phyloP scores from a whole-genome alignment of 371 early-diverging fungal genomes.

The Rhizomucor miehei region DNA sequence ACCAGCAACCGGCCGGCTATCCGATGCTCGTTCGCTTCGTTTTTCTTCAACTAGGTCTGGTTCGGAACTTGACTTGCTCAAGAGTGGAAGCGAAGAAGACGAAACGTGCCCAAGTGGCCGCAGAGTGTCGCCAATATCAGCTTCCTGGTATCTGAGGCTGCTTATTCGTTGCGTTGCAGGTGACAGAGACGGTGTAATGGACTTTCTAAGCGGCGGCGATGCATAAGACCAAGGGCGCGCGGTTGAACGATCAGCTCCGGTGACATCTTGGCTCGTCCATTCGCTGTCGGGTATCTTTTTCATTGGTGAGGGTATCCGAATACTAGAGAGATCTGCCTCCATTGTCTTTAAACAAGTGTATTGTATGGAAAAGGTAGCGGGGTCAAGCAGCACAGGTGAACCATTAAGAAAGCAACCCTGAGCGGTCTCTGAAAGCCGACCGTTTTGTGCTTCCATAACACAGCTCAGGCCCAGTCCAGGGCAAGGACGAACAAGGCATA shows the following conservation, averaged over 20 bases:
- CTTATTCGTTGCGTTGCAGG: neutral
- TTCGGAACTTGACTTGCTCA: slow-evolving; percentile 26
- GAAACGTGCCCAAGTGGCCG: slow-evolving; percentile 27
- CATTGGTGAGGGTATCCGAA: neutral
- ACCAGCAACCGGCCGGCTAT: slow-evolving; percentile 1
- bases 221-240: slow-evolving; percentile 3
- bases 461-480: too few species aligned
- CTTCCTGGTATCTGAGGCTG: slow-evolving; percentile 18
- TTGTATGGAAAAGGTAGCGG: too few species aligned
- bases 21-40: neutral
- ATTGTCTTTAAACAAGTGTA: neutral
- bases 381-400: too few species aligned
- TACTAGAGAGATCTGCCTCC: slow-evolving; percentile 2
- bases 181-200: neutral
- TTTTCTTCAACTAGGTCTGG: slow-evolving; percentile 23
- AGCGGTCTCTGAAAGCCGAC: too few species aligned
- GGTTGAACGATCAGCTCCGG: neutral
- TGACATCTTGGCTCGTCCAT: neutral
- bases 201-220: neutral
- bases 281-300: too few species aligned
- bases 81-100: slow-evolving; percentile 12
- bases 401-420: too few species aligned
- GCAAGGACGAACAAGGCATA: too few species aligned
- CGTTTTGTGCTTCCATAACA: too few species aligned
- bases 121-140: slow-evolving; percentile 40